phyloP scores from a whole-genome alignment of 257 asterid species.

The Solanum ossicruentum region DNA sequence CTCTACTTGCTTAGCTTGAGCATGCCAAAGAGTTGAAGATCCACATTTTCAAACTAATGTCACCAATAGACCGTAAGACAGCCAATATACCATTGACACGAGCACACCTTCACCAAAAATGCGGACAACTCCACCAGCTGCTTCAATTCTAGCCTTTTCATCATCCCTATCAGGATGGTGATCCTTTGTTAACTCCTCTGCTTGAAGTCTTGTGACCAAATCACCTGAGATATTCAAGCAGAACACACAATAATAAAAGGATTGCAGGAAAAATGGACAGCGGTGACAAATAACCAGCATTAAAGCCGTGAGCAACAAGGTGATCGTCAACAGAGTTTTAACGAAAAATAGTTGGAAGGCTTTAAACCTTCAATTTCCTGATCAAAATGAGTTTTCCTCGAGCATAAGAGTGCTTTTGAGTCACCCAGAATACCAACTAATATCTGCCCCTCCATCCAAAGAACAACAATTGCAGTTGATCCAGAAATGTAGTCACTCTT shows the following conservation, averaged over 20 bases:
- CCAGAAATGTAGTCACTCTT: slow-evolving; percentile 39
- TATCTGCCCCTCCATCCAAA: slow-evolving; percentile 33
- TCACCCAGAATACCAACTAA: slow-evolving; percentile 57
- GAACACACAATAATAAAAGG: neutral
- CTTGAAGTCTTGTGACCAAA: slow-evolving; percentile 11
- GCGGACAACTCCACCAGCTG: slow-evolving; percentile 26
- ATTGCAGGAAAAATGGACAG: neutral
- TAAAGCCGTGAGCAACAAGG: neutral
- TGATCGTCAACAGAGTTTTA: neutral
- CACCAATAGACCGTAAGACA: slow-evolving; percentile 68
- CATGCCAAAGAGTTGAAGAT: neutral
- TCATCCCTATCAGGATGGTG: slow-evolving; percentile 63
- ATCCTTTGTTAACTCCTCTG: slow-evolving; percentile 56
- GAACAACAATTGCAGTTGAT: slow-evolving; percentile 41
- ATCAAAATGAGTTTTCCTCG: slow-evolving; percentile 11
- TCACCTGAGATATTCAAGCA: slow-evolving; percentile 5
- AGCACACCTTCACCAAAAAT: slow-evolving; percentile 22
- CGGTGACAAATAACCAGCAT: neutral
- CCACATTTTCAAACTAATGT: slow-evolving; percentile 39
- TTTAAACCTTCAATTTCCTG: slow-evolving; percentile 23
- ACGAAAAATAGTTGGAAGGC: neutral
- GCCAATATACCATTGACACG: slow-evolving; percentile 75
- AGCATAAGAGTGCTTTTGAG: slow-evolving; percentile 65
- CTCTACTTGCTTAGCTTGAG: neutral
- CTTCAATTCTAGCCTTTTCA: slow-evolving; percentile 56